Base-by-base conservation (phyloP, 2,329 filamentous ascomycete species). In the Neofusicoccum umdonicola region DNA sequence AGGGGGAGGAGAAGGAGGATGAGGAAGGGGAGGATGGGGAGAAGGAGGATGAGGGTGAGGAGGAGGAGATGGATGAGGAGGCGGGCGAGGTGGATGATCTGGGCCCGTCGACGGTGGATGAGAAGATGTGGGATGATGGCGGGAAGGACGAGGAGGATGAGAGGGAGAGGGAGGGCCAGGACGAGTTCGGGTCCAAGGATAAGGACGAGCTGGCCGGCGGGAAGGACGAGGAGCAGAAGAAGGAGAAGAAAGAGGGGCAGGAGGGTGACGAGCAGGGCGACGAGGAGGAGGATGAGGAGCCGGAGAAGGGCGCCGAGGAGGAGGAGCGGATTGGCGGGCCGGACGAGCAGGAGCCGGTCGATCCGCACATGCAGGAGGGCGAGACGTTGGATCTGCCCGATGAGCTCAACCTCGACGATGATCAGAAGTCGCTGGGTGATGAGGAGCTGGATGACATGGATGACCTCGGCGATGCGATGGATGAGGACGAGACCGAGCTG, bases 121-220 rank as follows among this genome's bases (percentile, higher is more conserved):
- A 99, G 80, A 99, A 98, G 82, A 93, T 98, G 86, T 99, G 95
- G 95, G 93, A 99, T 77, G 93, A 93, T 44, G 88, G 89, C 51
- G 80, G 80, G 42, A 89, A 92, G 48, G 84, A 89, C 54, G 85
- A 93, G 50, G 88, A 93, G 54, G 88, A 90, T 1, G 90, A 94
- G 54, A 95, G 95, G 69, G 90, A 97, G 50, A 90, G 92, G 72
- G 83, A 92, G 72, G 89, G 87, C 5, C 88, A 93, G 63, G 84
- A 80, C 11, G 76, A 76, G 47, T 73, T 80, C 48, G 81, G 78
- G 69, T 86, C 79, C 68, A 82, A 70, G 78, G 84, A 78, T 27
- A 73, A 81, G 35, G 76, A 82, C 27, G 79, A 82, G 61, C 73
- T 80, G 60, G 77, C 78, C 62, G 76, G 77, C n/a, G 74, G 77